These are phyloP conservation scores for Aspergillus bertholletiae DNA, from an alignment of 495 filamentous ascomycete species.

Conservation along the genomic window DNA sequence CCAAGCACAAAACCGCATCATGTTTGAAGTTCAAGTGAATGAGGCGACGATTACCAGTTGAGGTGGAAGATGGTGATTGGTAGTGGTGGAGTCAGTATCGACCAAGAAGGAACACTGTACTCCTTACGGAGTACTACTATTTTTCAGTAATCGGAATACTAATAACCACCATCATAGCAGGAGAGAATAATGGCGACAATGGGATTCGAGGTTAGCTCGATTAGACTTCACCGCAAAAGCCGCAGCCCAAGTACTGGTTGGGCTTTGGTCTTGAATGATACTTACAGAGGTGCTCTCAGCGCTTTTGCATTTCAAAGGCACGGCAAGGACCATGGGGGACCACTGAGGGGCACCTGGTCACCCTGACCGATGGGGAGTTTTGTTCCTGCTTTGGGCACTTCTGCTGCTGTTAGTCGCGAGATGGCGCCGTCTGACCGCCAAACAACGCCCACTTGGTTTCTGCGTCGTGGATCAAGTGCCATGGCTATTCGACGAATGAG, in stretches of 20 bases:
- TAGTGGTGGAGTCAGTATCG: constrained; percentile 9
- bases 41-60: constrained; percentile 17
- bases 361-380: constrained; percentile 15
- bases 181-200: not conserved
- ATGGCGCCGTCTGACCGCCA: constrained; percentile 26
- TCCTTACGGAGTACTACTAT: too few relatives aligned
- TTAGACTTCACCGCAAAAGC: not conserved
- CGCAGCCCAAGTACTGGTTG: not conserved
- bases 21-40: constrained; percentile 16
- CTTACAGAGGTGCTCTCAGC: too few relatives aligned
- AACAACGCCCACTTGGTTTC: constrained; percentile 12
- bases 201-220: not conserved
- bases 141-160: too few relatives aligned
- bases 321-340: constrained; percentile 7
- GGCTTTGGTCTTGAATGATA: not conserved
- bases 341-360: constrained; percentile 14
- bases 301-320: not conserved
- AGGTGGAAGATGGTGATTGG: constrained; percentile 19
- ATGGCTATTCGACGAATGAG: not conserved
- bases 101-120: not conserved
- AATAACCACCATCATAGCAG: not conserved
- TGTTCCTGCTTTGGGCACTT: constrained; percentile 27
- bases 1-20: constrained; percentile 14
- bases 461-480: constrained; percentile 13
- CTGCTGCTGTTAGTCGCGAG: constrained; percentile 26